These are phyloP conservation scores for Amaranthus hypochondriacus DNA, from an alignment of 148 eudicot genomes.

Conservation along the genomic window DNA sequence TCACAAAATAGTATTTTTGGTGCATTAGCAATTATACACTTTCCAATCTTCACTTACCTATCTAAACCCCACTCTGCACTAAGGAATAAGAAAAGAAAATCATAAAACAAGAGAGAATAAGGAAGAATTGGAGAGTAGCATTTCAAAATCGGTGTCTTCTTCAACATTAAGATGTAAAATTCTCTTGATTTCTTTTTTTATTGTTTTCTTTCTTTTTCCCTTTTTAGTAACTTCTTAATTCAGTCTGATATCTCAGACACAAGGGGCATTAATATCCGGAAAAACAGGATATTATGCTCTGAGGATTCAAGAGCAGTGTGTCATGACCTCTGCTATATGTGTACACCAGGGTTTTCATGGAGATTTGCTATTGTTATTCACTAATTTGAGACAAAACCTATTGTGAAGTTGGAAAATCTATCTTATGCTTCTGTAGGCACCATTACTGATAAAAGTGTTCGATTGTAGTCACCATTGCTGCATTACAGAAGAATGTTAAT, in stretches of 20 bases:
- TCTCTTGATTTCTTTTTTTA: background rate
- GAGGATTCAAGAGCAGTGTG: background rate
- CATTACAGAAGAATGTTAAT: background rate
- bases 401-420: background rate
- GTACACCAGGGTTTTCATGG: background rate
- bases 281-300: background rate
- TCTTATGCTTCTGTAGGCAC: background rate
- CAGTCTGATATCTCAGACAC: background rate
- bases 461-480: background rate
- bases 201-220: background rate
- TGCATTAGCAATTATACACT: background rate
- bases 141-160: background rate
- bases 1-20: background rate
- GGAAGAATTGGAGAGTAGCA: no score
- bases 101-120: background rate
- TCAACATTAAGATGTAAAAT: background rate
- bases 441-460: background rate
- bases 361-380: background rate
- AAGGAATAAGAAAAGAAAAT: background rate
- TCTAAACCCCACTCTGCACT: background rate
- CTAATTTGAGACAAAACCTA: background rate
- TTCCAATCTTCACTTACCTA: background rate
- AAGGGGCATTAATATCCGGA: background rate
- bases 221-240: background rate
- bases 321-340: background rate